Evolutionary conservation across 1,284 basidiomycete genomes (phyloP).

Genomic region (Ceratorhiza oryzae-sativae): DNA sequence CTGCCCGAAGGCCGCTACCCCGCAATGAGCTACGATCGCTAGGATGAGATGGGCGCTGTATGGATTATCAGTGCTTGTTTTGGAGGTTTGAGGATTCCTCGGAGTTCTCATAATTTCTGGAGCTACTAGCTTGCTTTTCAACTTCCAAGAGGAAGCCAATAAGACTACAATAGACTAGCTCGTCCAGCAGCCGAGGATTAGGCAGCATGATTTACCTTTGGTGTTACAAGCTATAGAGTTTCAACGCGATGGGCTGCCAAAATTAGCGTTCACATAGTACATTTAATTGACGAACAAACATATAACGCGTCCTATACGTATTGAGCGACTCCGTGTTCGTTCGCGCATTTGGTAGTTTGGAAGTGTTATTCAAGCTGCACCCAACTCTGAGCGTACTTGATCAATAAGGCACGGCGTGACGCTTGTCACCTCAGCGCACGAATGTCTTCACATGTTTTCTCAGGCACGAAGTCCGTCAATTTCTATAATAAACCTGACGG

Average conservation of each 20-base stretch:
- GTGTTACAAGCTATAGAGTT: too few relatives aligned
- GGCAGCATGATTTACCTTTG: not conserved
- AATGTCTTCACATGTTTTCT: not conserved
- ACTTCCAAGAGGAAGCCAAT: not conserved
- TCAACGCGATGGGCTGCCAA: too few relatives aligned
- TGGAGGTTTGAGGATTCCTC: not conserved
- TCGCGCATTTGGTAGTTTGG: too few relatives aligned
- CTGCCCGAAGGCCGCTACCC: not conserved
- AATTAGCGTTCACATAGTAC: too few relatives aligned
- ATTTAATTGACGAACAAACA: too few relatives aligned
- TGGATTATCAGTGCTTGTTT: not conserved
- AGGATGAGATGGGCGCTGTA: not conserved
- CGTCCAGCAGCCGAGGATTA: not conserved
- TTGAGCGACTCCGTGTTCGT: too few relatives aligned
- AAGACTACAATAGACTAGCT: not conserved
- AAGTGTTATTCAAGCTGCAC: too few relatives aligned
- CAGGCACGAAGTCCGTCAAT: not conserved
- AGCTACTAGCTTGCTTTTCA: not conserved
- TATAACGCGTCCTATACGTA: too few relatives aligned
- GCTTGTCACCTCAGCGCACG: not conserved
- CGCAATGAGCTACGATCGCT: conserved; percentile 2
- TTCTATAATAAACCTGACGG: not conserved
- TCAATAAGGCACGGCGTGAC: not conserved
- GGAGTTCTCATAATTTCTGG: not conserved
- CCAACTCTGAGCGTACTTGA: not conserved